Base-by-base conservation (phyloP, 179 eudicot genomes). In the Silene vulgaris region DNA sequence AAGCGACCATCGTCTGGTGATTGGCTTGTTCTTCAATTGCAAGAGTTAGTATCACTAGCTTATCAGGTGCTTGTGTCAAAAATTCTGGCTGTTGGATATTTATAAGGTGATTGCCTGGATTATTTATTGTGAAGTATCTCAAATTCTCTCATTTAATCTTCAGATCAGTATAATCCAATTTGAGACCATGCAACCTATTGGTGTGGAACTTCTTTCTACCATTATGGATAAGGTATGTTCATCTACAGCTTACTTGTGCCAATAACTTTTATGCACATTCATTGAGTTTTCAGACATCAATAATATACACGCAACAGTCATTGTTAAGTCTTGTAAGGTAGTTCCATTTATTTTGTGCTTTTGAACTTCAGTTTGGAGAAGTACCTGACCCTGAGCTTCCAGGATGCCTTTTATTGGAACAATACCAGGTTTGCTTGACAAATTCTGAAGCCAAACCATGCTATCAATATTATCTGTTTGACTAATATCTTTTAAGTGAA, bases 101-200 rank as follows among this genome's bases (percentile, higher is more conserved):
- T 76, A 43, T 71, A 69, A 8, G 72, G 50, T 72, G 69, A 30
- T 76, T 69, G 29, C 52, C 60, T 67, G 19, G 72, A 45, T 69
- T 71, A 64, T 35, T 64, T 78, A 45, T 37, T 78, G 77, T 69
- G 78, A 29, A 78, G 5, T 67, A 73, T 80, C 73, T 30, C 13
- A 63, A 66, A 1, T 65, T 79, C 35, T 68, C n/a, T 75, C 54
- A 77, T 59, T 52, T 66, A 64, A 79, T 28, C 54, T 79, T 61
- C 86, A 96, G 99, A 93, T 91, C 77, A 93, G 99, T 87, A 96
- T 97, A 65, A 93, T 90, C 78, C 97, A 93, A 82, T 93, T 96
- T 82, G 99, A 93, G 81, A 88, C 85, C 84, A 89, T 96, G 95
- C 93, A 89, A 77, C 97, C 90, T 26, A 82, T 93, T 77, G 99